Evolutionary conservation across 495 filamentous ascomycete species (phyloP), one percentile per base, ranked within the genome.

Genomic region (Neurospora hispaniola): DNA sequence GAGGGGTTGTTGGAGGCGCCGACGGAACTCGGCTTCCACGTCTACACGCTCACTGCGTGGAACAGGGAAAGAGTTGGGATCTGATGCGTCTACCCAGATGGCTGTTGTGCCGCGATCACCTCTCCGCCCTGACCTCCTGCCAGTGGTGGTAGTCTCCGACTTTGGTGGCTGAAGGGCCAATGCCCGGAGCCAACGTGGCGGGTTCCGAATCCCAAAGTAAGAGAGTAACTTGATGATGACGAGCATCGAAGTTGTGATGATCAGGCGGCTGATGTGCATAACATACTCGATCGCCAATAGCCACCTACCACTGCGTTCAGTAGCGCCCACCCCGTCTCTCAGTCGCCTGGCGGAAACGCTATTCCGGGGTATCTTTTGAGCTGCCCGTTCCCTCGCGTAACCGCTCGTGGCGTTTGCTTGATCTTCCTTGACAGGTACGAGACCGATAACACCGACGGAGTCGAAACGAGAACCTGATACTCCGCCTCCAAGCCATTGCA

Each of bases 211-310:
- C 4, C 93, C 90, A 3, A 92, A n/a, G 68, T 85, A 83, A 10
- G 84, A 78, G 42, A 97, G 80, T 2, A 85, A 71, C 71, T 81
- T 87, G 46, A 91, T 80, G 4, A 88, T 70, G 0, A 88, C 76
- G 27, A 88, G 79, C 9, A 88, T 89, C 71, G 85, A 81, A 80
- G 90, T 89, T 38, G 87, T 86, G 9, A 88, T 74, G 5, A 93
- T 70, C 3, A 97, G 86, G 75, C 86, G 87, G 73, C 87, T 89
- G 62, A 96, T 93, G 43, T 89, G 88, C 62, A 89, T 86, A 70
- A 95, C 85, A 76, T 94, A 94, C 41, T 93, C 88, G 27, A 91
- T 81, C 0, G 90, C 92, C 79, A 93, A 88, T 46, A 91, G 82
- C 86, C 90, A 92, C 73, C 94, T 84, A 1, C 89, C 87, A 70